Evolutionary conservation across 345 rosid species (phyloP).

Genomic region (Pistacia vera): DNA sequence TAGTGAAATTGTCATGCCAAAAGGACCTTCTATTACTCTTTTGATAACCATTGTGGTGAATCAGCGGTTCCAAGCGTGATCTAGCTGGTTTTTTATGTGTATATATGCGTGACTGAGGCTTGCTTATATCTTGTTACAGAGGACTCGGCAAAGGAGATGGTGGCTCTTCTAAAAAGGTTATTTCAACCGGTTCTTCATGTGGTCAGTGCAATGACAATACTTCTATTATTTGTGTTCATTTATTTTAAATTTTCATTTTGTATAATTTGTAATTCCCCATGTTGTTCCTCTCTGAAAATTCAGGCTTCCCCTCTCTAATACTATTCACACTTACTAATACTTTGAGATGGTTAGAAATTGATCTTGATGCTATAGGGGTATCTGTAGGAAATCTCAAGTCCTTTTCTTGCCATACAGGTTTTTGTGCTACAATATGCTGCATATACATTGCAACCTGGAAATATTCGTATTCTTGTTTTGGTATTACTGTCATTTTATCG

Average conservation of each 20-base stretch:
- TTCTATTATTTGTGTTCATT: background rate
- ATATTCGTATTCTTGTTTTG: too few species aligned
- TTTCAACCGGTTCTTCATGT: background rate
- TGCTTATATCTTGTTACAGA: constrained; percentile 35
- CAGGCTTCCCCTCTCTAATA: background rate
- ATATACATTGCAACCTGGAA: too few species aligned
- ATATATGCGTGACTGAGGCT: background rate
- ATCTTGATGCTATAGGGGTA: background rate
- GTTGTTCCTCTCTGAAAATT: background rate
- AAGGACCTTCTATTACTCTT: background rate
- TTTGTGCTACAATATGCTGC: too few species aligned
- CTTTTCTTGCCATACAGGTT: background rate
- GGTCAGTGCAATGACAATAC: background rate
- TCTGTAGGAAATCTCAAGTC: background rate
- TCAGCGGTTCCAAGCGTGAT: too few species aligned
- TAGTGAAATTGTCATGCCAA: background rate
- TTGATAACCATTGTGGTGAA: too few species aligned
- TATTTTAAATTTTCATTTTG: background rate
- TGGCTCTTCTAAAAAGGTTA: constrained; percentile 58
- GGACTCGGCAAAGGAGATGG: constrained; percentile 56
- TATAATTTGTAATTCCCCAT: background rate
- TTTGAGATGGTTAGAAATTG: background rate
- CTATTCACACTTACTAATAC: background rate
- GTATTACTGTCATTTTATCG: too few species aligned
- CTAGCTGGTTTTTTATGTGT: background rate